Percentiles rank a stretch among this genome's conserved stretches.
These are phyloP conservation scores for Cutaneotrichosporon cutaneum DNA, from an alignment of 1,284 basidiomycete genomes.

Conservation along the genomic window DNA sequence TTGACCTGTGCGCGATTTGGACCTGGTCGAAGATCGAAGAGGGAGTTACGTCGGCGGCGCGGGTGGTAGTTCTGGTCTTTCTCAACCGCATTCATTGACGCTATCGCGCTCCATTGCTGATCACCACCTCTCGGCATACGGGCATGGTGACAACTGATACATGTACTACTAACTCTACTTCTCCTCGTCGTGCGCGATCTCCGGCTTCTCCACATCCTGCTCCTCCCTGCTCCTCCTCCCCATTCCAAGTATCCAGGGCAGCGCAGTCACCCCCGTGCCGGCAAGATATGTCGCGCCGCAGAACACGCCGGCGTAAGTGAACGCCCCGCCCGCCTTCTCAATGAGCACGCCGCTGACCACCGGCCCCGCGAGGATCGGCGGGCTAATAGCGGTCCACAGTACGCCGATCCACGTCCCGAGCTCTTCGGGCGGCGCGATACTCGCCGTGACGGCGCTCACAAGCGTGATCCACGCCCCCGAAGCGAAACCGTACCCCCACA, in stretches of 20 bases:
- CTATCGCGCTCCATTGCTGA: no score
- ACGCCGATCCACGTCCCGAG: constrained; percentile 48
- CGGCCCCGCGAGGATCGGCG: constrained; percentile 43
- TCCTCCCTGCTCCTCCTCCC: background rate
- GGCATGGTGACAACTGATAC: no score
- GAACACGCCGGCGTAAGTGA: constrained; percentile 40
- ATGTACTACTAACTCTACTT: background rate
- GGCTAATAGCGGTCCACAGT: constrained; percentile 38
- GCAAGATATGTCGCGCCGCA: constrained; percentile 33
- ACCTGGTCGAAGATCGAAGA: no score
- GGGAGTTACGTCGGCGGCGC: no score
- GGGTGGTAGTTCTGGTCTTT: no score
- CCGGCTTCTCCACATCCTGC: background rate
- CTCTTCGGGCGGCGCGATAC: constrained; percentile 41
- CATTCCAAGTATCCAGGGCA: constrained; percentile 6
- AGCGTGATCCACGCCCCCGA: constrained; percentile 47
- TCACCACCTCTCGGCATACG: no score
- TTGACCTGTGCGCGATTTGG: no score
- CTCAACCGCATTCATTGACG: no score
- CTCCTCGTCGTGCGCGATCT: background rate
- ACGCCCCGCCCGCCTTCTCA: constrained; percentile 20
- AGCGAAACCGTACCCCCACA: constrained; percentile 39
- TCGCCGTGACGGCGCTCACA: constrained; percentile 40
- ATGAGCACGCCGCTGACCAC: constrained; percentile 40
- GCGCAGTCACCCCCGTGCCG: constrained; percentile 26